Evolutionary conservation across 1,284 basidiomycete species (phyloP).

Genomic region (Volvariella volvacea): DNA sequence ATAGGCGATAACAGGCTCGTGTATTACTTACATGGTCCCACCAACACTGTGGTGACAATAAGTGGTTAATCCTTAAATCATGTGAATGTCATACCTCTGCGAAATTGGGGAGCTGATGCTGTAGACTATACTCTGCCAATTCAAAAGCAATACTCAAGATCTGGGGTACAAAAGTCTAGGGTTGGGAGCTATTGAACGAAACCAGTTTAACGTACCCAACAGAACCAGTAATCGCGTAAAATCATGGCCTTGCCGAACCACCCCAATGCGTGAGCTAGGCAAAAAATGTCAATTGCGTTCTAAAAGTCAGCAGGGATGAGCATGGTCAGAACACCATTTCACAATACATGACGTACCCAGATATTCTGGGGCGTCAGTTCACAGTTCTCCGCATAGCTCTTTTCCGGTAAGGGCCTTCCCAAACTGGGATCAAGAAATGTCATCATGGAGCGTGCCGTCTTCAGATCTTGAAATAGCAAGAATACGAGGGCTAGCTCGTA

Average conservation of each 20-base stretch:
- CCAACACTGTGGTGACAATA: conserved; percentile 54
- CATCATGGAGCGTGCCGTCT: conserved; percentile 74
- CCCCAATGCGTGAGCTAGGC: conserved; percentile 72
- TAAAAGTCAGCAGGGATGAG: conserved; percentile 24
- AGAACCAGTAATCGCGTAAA: conserved; percentile 84
- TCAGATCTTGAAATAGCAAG: conserved; percentile 75
- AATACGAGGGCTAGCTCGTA: conserved; percentile 79
- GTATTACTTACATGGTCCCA: conserved; percentile 73
- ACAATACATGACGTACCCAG: conserved; percentile 45
- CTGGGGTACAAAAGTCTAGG: conserved; percentile 28
- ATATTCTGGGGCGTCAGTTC: conserved; percentile 54
- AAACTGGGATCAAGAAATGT: conserved; percentile 64
- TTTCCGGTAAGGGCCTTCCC: conserved; percentile 71
- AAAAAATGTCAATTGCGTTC: conserved; percentile 79
- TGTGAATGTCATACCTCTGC: conserved; percentile 50
- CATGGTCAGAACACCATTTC: conserved; percentile 1
- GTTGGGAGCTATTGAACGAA: background rate
- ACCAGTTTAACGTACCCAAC: conserved; percentile 51
- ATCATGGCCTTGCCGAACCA: conserved; percentile 88
- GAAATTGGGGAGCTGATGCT: conserved; percentile 80
- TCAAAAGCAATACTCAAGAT: conserved; percentile 82
- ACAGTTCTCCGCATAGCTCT: conserved; percentile 78
- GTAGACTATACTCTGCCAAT: conserved; percentile 77
- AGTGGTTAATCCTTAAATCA: conserved; percentile 13
- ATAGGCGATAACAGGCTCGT: conserved; percentile 4